Percentiles rank a stretch among this genome's conserved stretches.
Evolutionary conservation across 2,329 filamentous ascomycete genomes (phyloP).

Genomic region (Fusarium decemcellulare): DNA sequence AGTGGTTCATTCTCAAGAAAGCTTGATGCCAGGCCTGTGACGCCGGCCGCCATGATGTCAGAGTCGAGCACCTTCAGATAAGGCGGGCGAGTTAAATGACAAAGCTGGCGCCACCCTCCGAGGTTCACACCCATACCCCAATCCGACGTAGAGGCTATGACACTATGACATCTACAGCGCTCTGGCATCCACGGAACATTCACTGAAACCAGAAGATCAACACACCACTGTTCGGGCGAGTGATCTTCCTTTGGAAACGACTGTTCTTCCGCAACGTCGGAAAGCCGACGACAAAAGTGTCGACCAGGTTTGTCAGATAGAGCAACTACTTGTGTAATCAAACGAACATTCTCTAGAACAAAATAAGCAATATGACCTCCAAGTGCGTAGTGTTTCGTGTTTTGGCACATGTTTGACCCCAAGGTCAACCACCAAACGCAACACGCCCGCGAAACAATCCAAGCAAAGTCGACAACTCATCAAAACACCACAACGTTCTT

Average conservation of each 20-base stretch:
- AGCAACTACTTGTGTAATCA: no score
- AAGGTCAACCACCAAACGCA: no score
- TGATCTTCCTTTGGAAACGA: no score
- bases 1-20: background rate
- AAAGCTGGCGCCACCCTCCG: constrained; percentile 24
- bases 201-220: background rate
- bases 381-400: no score
- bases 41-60: constrained; percentile 32
- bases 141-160: constrained; percentile 23
- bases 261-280: background rate
- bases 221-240: background rate
- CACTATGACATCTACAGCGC: constrained; percentile 28
- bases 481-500: constrained; percentile 22
- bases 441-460: no score
- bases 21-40: constrained; percentile 20
- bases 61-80: constrained; percentile 17
- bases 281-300: no score
- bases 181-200: background rate
- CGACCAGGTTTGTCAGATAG: no score
- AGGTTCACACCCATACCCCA: constrained; percentile 12
- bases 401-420: no score
- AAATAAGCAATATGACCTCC: no score
- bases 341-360: no score
- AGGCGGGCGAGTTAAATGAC: constrained; percentile 12
- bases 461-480: no score